phyloP scores from a whole-genome alignment of 139 green algal species.

The Closterium sp. region DNA sequence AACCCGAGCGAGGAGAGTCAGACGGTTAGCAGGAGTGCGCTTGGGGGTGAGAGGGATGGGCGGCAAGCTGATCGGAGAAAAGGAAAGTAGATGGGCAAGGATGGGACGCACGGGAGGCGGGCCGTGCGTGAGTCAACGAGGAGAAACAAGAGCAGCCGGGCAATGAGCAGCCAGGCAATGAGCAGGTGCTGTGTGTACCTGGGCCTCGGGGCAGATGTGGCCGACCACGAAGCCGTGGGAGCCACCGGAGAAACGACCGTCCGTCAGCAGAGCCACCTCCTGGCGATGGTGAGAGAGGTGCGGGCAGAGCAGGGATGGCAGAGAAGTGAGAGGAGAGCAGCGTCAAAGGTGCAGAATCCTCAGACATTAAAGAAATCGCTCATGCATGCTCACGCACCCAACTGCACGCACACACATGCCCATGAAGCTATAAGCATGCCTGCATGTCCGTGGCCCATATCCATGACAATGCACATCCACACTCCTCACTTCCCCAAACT shows the following conservation, averaged over 20 bases:
- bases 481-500: too few species aligned
- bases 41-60: not conserved
- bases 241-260: conserved; percentile 94
- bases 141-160: not conserved
- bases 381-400: too few species aligned
- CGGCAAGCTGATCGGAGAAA: not conserved
- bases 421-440: too few species aligned
- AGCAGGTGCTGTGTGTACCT: conserved; percentile 18
- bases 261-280: conserved; percentile 93
- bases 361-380: too few species aligned
- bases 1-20: too few species aligned
- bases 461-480: too few species aligned
- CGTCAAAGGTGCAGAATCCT: too few species aligned
- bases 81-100: not conserved
- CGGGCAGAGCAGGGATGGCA: too few species aligned
- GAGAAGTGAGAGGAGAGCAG: too few species aligned
- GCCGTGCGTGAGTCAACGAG: not conserved
- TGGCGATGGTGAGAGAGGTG: not conserved
- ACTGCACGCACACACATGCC: too few species aligned
- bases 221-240: conserved; percentile 98
- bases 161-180: not conserved
- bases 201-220: conserved; percentile 91
- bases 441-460: too few species aligned
- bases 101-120: too few species aligned
- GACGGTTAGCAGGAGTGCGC: not conserved